Evolutionary conservation across 805 yeast species (phyloP).

Genomic region (Helenozyma baotianmanensis): DNA sequence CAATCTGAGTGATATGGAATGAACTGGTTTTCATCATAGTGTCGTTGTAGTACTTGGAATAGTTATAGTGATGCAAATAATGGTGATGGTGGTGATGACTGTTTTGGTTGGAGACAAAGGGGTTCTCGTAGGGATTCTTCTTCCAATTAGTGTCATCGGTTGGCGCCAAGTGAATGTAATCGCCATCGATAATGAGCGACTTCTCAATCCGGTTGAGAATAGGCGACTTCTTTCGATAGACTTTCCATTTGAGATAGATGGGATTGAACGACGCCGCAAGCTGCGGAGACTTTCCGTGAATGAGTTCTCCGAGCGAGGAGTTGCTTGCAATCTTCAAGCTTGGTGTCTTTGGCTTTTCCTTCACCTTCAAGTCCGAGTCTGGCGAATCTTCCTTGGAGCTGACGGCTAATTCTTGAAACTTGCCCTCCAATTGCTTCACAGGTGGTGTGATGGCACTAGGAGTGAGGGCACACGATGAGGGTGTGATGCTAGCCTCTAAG

Average conservation of each 20-base stretch:
- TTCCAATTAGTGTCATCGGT: slow-evolving; percentile 61
- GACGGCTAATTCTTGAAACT: slow-evolving; percentile 5
- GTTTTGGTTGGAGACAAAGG: slow-evolving; percentile 17
- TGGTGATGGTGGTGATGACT: slow-evolving; percentile 29
- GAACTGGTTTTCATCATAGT: slow-evolving; percentile 80
- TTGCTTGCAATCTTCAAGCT: slow-evolving; percentile 15
- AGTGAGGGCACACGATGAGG: slow-evolving; percentile 20
- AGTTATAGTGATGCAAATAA: slow-evolving; percentile 36
- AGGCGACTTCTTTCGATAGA: slow-evolving; percentile 85
- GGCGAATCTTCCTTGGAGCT: neutral
- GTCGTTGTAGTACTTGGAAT: slow-evolving; percentile 47
- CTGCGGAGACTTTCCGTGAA: slow-evolving; percentile 8
- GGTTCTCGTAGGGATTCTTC: slow-evolving; percentile 27
- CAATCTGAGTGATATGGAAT: slow-evolving; percentile 76
- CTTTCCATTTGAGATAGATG: slow-evolving; percentile 78
- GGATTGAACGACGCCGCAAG: slow-evolving; percentile 39
- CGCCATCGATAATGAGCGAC: slow-evolving; percentile 88
- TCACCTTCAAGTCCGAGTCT: neutral
- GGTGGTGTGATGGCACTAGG: slow-evolving; percentile 22
- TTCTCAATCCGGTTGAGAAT: slow-evolving; percentile 77
- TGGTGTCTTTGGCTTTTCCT: neutral
- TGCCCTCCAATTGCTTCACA: slow-evolving; percentile 17
- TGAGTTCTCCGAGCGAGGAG: slow-evolving; percentile 16
- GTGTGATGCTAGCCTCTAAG: slow-evolving; percentile 25
- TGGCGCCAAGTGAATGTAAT: slow-evolving; percentile 83